Evolutionary conservation across 2,329 filamentous ascomycete genomes (phyloP).

Genomic region (Paramyrothecium roridum): DNA sequence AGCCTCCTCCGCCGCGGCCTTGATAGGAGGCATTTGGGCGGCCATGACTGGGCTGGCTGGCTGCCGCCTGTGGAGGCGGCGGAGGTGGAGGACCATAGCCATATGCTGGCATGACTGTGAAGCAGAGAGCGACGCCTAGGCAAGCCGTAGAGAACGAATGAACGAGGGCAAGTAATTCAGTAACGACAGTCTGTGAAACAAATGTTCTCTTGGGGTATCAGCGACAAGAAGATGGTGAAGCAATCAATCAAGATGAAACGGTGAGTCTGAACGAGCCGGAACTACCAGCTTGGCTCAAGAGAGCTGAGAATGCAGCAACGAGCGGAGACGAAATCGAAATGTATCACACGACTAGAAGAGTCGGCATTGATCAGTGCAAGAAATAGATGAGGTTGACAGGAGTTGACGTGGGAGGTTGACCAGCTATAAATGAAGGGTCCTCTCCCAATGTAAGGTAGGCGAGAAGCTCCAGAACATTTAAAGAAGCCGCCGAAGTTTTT

Average conservation of each 20-base stretch:
- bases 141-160: slow-evolving; percentile 6
- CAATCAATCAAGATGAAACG: too few relatives aligned
- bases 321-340: not conserved
- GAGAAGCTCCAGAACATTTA: too few relatives aligned
- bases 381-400: too few relatives aligned
- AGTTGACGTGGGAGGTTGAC: too few relatives aligned
- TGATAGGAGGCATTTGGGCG: slow-evolving; percentile 31
- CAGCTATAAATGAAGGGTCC: too few relatives aligned
- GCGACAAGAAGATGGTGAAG: too few relatives aligned
- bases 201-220: too few relatives aligned
- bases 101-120: slow-evolving; percentile 42
- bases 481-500: too few relatives aligned
- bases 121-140: not conserved
- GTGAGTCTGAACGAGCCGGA: not conserved
- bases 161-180: not conserved
- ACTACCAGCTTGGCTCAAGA: not conserved
- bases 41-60: slow-evolving; percentile 31
- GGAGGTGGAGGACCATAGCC: slow-evolving; percentile 53
- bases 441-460: too few relatives aligned
- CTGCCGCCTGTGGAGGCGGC: slow-evolving; percentile 37
- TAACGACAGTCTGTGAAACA: too few relatives aligned
- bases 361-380: too few relatives aligned
- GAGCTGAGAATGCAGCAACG: not conserved
- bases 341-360: too few relatives aligned
- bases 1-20: slow-evolving; percentile 33